Conservation (phyloP, 225 moss, liverwort and hornwort species). For the Sphagnum tenellum region DNA sequence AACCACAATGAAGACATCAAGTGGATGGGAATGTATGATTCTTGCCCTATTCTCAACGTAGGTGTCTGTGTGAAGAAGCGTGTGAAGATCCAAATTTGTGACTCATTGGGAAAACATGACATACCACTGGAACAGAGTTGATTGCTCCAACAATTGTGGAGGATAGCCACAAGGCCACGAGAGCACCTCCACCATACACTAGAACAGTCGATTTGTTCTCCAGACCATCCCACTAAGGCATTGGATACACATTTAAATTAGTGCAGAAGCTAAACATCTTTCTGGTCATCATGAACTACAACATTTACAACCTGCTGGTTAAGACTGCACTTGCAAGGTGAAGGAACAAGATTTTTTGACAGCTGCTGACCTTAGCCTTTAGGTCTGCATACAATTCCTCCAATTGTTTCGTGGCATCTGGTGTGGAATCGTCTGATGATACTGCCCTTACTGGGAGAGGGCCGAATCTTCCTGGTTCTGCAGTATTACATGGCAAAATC, state of each 20-base stretch:
- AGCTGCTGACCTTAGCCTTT: conserved; percentile 47
- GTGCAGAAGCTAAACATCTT: background rate
- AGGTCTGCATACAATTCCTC: conserved; percentile 52
- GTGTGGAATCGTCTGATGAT: conserved; percentile 36
- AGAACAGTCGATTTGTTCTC: conserved; percentile 67
- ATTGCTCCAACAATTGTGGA: conserved; percentile 75
- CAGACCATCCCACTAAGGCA: conserved; percentile 47
- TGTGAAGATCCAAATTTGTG: background rate
- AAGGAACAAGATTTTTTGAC: background rate
- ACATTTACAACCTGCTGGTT: no score
- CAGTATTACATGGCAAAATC: no score
- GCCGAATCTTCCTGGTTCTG: conserved; percentile 26
- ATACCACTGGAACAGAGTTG: conserved; percentile 73
- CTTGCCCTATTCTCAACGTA: no score
- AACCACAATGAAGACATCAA: background rate
- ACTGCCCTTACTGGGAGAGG: conserved; percentile 42
- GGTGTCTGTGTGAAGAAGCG: background rate
- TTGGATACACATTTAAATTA: no score
- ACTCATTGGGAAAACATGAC: background rate
- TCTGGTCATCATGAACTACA: background rate
- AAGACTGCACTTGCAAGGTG: no score
- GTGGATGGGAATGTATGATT: no score
- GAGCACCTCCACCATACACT: conserved; percentile 64
- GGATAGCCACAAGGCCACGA: conserved; percentile 74
- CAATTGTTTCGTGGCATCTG: conserved; percentile 48